These are phyloP conservation scores for Penium margaritaceum DNA, from an alignment of 139 green algal species.

Conservation along the genomic window DNA sequence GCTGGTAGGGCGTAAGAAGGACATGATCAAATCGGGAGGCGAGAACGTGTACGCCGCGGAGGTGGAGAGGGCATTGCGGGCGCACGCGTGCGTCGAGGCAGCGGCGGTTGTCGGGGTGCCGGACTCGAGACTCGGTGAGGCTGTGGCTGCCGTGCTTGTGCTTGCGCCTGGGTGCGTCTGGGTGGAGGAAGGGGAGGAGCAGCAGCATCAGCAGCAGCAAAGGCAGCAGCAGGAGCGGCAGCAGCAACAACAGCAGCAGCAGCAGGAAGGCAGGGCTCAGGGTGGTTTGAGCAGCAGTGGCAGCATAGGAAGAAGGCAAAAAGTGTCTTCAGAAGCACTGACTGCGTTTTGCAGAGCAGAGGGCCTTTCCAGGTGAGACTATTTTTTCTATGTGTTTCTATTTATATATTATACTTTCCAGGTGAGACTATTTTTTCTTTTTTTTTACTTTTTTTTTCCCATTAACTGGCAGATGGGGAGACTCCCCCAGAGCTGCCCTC, in stretches of 20 bases:
- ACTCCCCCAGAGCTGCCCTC: no score
- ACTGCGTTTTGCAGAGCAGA: neutral
- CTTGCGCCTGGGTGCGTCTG: conserved; percentile 52
- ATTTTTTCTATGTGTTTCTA: no score
- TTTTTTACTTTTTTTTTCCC: no score
- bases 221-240: no score
- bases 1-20: conserved; percentile 73
- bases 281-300: neutral
- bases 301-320: neutral
- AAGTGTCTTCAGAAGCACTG: neutral
- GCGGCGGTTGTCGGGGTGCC: conserved; percentile 73
- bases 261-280: neutral
- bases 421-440: no score
- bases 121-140: conserved; percentile 66
- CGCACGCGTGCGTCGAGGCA: conserved; percentile 55
- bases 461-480: no score
- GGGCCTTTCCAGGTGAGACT: neutral
- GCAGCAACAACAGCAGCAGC: neutral
- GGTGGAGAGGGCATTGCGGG: conserved; percentile 56
- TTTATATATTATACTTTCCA: no score
- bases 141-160: conserved; percentile 59
- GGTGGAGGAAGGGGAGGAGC: no score
- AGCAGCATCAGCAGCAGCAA: neutral
- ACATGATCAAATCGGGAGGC: conserved; percentile 80
- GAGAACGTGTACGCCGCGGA: conserved; percentile 80